Evolutionary conservation across 331 rosid species (phyloP).

Genomic region (Cydonia oblonga): DNA sequence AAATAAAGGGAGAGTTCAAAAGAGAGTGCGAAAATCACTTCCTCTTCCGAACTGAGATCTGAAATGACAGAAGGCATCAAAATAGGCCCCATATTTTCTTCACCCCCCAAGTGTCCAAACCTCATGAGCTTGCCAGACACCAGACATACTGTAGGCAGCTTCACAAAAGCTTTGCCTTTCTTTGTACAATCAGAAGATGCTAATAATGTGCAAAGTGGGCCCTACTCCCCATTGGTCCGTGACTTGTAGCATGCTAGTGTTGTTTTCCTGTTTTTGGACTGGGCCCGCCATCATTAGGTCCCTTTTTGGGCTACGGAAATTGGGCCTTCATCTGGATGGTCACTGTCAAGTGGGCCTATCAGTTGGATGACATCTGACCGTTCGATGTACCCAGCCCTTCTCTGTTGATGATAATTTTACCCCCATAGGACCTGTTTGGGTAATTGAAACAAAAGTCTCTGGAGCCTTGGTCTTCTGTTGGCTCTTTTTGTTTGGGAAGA

Average conservation of each 20-base stretch:
- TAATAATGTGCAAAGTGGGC: conserved; percentile 7
- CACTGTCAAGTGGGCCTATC: conserved; percentile 12
- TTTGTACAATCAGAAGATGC: conserved; percentile 10
- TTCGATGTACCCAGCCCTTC: background rate
- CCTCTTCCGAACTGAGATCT: background rate
- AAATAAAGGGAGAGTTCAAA: background rate
- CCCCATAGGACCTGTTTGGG: background rate
- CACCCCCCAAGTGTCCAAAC: background rate
- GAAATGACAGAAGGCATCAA: conserved; percentile 17
- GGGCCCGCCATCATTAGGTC: conserved; percentile 24
- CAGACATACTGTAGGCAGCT: conserved; percentile 37
- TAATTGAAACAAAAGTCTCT: background rate
- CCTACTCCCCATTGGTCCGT: conserved; percentile 18
- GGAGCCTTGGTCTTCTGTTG: background rate
- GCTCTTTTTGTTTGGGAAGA: conserved; percentile 5
- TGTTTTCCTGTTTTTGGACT: conserved; percentile 14
- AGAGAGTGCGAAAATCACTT: background rate
- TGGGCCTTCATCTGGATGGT: conserved; percentile 9
- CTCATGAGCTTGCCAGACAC: conserved; percentile 10
- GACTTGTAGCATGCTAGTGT: conserved; percentile 16
- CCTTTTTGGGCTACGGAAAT: conserved; percentile 16
- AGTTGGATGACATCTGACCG: background rate
- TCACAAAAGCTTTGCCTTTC: conserved; percentile 22
- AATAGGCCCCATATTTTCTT: conserved; percentile 1
- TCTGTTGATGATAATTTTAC: background rate